A percentile compares a stretch with the other conserved stretches of the same genome.
Conservation (phyloP, 805 yeast species). For the Blastobotrys chiropterorum region DNA sequence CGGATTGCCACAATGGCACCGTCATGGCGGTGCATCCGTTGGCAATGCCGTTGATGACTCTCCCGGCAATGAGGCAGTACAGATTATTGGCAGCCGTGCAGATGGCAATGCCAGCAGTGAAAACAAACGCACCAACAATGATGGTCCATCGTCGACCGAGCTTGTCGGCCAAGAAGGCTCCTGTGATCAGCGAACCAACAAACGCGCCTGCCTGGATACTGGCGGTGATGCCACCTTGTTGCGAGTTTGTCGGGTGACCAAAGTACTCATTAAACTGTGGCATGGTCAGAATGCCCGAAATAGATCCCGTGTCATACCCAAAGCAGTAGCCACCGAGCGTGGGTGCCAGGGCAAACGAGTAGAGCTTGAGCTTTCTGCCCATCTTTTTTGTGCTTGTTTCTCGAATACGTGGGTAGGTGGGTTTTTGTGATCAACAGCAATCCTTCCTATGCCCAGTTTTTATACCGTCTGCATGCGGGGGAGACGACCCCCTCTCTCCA, state of each 20-base stretch:
- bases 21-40: constrained; percentile 71
- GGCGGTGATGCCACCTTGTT: constrained; percentile 59
- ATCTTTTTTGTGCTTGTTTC: constrained; percentile 3
- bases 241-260: constrained; percentile 42
- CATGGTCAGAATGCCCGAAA: constrained; percentile 58
- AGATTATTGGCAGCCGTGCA: constrained; percentile 45
- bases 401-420: not conserved
- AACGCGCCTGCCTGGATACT: constrained; percentile 62
- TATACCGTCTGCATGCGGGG: not conserved
- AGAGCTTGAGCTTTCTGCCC: constrained; percentile 10
- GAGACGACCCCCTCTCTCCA: too few relatives aligned
- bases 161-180: constrained; percentile 52
- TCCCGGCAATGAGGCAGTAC: constrained; percentile 66
- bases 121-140: constrained; percentile 47
- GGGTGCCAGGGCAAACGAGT: constrained; percentile 15
- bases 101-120: constrained; percentile 53
- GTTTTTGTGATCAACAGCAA: not conserved
- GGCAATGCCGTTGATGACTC: constrained; percentile 67
- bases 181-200: constrained; percentile 33
- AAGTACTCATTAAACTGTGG: constrained; percentile 44
- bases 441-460: not conserved
- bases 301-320: constrained; percentile 64
- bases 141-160: constrained; percentile 62
- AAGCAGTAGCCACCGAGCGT: constrained; percentile 28
- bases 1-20: constrained; percentile 76